Conservation (phyloP, 768 basidiomycete species). For the Serendipita sp. region DNA sequence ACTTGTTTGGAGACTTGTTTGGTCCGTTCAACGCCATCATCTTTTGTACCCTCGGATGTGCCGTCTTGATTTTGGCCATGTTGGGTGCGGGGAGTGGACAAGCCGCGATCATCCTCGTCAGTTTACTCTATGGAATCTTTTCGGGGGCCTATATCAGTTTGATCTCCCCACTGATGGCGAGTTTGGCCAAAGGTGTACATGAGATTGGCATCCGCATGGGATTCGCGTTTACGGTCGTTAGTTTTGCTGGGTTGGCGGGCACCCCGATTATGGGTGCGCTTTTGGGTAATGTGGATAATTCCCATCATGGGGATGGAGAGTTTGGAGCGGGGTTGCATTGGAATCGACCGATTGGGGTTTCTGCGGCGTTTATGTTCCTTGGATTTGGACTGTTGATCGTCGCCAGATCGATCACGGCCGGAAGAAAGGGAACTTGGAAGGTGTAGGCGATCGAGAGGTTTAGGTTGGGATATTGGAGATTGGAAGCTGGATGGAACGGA, state of each 20-base stretch:
- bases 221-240: constrained; percentile 1
- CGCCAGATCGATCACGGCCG: background rate
- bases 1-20: constrained; percentile 18
- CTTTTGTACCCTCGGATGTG: background rate
- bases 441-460: background rate
- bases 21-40: constrained; percentile 16
- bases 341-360: background rate
- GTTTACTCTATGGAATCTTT: constrained; percentile 11
- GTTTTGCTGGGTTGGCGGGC: constrained; percentile 4
- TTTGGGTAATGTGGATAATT: background rate
- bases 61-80: constrained; percentile 8
- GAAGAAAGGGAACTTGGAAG: background rate
- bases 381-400: background rate
- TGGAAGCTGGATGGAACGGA: no score
- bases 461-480: no score
- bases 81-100: constrained; percentile 2
- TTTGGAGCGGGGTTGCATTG: background rate
- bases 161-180: background rate
- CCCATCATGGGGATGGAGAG: no score
- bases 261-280: constrained; percentile 7
- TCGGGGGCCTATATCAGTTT: constrained; percentile 9
- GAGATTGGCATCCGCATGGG: background rate
- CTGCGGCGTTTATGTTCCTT: background rate
- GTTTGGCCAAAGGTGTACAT: background rate
- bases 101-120: constrained; percentile 5